These are phyloP conservation scores for Saccharomyces kudriavzevii DNA, from an alignment of 805 yeast genomes.

Conservation along the genomic window DNA sequence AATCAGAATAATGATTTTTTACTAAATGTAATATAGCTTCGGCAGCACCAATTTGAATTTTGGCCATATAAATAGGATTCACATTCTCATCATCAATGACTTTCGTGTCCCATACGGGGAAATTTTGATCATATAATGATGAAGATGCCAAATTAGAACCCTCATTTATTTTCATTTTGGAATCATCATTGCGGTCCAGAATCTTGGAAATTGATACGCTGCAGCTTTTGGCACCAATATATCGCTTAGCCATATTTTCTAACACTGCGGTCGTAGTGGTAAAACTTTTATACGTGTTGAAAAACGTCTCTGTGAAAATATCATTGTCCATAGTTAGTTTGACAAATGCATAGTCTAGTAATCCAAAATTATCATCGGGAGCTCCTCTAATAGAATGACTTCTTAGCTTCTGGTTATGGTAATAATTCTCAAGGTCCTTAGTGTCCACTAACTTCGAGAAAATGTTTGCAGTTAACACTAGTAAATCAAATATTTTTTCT, in stretches of 20 bases:
- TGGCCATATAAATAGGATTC: slow-evolving; percentile 60
- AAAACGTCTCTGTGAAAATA: slow-evolving; percentile 56
- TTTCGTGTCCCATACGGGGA: slow-evolving; percentile 53
- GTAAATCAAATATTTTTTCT: slow-evolving; percentile 68
- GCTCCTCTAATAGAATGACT: slow-evolving; percentile 1
- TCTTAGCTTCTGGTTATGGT: slow-evolving; percentile 24
- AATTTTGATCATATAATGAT: slow-evolving; percentile 28
- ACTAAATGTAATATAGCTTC: slow-evolving; percentile 69
- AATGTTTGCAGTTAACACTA: slow-evolving; percentile 62
- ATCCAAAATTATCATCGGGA: slow-evolving; percentile 12
- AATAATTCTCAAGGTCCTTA: slow-evolving; percentile 36
- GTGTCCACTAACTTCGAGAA: slow-evolving; percentile 40
- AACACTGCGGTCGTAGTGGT: slow-evolving; percentile 48
- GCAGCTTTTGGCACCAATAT: slow-evolving; percentile 54
- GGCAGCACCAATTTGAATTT: slow-evolving; percentile 72
- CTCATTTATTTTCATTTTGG: slow-evolving; percentile 25
- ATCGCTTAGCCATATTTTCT: slow-evolving; percentile 46
- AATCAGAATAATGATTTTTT: slow-evolving; percentile 65
- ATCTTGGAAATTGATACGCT: slow-evolving; percentile 43
- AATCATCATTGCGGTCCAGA: slow-evolving; percentile 15
- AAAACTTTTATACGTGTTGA: slow-evolving; percentile 61
- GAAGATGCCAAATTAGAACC: neutral
- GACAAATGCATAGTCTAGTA: slow-evolving; percentile 34
- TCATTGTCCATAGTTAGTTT: slow-evolving; percentile 56
- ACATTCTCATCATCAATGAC: slow-evolving; percentile 38